A percentile compares a stretch with the other conserved stretches of the same genome.
These are phyloP conservation scores for Thelonectria discophora DNA, from an alignment of 2,329 filamentous ascomycete species.

Conservation along the genomic window DNA sequence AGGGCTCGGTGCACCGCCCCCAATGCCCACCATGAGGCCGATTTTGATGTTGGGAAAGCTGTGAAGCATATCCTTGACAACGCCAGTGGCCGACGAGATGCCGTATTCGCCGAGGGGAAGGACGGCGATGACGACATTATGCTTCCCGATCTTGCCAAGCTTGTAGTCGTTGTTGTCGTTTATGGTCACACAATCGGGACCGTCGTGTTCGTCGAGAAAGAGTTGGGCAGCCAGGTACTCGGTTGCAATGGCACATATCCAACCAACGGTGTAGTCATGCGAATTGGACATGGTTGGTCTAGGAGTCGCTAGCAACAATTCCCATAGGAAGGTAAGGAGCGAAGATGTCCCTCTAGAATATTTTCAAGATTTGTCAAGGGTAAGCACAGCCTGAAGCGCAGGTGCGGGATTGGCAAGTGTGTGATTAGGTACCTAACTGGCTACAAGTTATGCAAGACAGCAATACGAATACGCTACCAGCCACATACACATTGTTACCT, in stretches of 20 bases:
- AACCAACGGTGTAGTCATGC: constrained; percentile 2
- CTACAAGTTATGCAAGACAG: too few relatives aligned
- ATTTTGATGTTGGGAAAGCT: constrained; percentile 7
- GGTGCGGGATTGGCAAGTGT: too few relatives aligned
- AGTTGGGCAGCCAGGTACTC: constrained; percentile 1
- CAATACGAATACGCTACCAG: too few relatives aligned
- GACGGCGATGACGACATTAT: constrained; percentile 33
- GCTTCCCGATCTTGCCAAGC: constrained; percentile 26
- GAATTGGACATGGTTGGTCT: background rate
- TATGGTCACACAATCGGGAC: background rate
- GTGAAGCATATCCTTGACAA: constrained; percentile 42
- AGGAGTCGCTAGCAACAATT: too few relatives aligned
- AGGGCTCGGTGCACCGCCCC: constrained; percentile 1
- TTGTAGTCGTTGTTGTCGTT: constrained; percentile 30
- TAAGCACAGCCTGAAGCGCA: too few relatives aligned
- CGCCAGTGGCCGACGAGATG: constrained; percentile 29
- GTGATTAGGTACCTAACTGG: too few relatives aligned
- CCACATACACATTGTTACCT: too few relatives aligned
- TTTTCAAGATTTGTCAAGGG: too few relatives aligned
- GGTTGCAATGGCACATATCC: constrained; percentile 5
- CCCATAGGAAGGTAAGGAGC: too few relatives aligned
- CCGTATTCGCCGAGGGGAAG: constrained; percentile 31
- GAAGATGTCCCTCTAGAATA: too few relatives aligned
- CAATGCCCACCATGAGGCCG: constrained; percentile 19
- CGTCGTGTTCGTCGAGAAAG: constrained; percentile 7